Evolutionary conservation across 805 yeast genomes (phyloP), one percentile per base, ranked within the genome.

Genomic region (Metschnikowia sp.): DNA sequence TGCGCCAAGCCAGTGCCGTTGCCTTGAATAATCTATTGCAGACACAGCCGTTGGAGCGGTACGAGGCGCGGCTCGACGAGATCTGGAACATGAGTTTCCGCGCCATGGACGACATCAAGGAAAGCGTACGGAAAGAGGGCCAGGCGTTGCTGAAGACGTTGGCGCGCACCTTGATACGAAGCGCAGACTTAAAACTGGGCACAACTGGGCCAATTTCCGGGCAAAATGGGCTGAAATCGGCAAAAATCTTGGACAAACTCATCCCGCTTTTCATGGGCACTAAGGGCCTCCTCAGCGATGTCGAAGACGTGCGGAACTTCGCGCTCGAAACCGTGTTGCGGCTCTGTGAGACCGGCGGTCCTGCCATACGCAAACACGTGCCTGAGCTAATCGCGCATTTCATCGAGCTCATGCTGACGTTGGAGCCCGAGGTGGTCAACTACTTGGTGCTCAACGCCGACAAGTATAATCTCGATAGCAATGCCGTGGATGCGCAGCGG

Each of bases 21-120:
- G 97, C 90, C 0, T 64, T 88, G 45, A 70, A 79, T 31, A 90
- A 88, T 53, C 65, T 92, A 15, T 64, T 94, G 11, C 86, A 83
- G 51, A 74, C 82, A n/a, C 73, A 77, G 26, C 75, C 83, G 0
- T 56, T 79, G 22, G 81, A 78, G 10, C 68, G 62, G 11, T 85
- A 84, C 56, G 79, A 79, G 33, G 53, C 60, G 10, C 59, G 68
- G 9, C 58, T 86, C 49, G 85, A 86, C 49, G 82, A 81, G 5
- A 80, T 92, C 31, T 92, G 97, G 97, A 73, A 77, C 5, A 83
- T 88, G 86, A 83, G 91, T 41, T 91, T 92, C 69, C 77, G 99
- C 59, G 79, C 81, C 0, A 79, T 92, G 78, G 99, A 92, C 68
- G 98, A 92, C 69, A 88, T 92, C 49, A 94, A 94, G 64, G 97